Base-by-base conservation (phyloP, 306 rosid species). In the Neltuma alba region DNA sequence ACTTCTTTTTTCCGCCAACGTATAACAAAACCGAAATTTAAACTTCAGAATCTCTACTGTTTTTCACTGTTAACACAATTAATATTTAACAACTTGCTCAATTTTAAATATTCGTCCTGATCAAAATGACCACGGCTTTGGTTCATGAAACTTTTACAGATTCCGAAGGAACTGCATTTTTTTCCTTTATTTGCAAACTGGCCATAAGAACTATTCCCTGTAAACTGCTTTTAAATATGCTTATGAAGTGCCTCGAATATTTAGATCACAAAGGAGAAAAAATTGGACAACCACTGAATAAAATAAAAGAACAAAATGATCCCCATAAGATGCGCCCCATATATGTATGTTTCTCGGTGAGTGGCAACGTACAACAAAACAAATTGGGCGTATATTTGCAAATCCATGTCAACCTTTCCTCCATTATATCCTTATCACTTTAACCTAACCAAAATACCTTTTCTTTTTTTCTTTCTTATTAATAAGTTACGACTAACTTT, bases 271-370 rank as follows among this genome's bases (percentile, higher is more conserved):
- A 41, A 75, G 75, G 82, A 76, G 78, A 12, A 76, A 71, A 66
- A 52, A 14, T 20, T 9, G 41, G 16, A 80, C 33, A 67, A 60
- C 60, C 74, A 79, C 69, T 23, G 16, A 2, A 61, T 41, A 81
- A 60, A 60, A 28, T 30, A 28, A n/a, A 67, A 36, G 15, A 76
- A 66, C 3, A 18, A 75, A 75, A 38, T 74, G 76, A 77, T 47
- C 75, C 66, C 76, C 66, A 33, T 33, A 11, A 80, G 80, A 79
- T 83, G 84, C 84, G 75, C 75, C 82, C 84, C 83, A 83, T 81
- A 13, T 77, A 67, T 67, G 72, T 15, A 38, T 67, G 84, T 85
- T 85, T 83, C 74, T 70, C 47, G 72, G 48, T 16, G 41, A 82
- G 83, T 82, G 82, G 83, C 78, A 68, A 62, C n/a, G n/a, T 72